These are phyloP conservation scores for Phytopythium ostracodes DNA, from an alignment of 352 stramenopile species.

Conservation along the genomic window DNA sequence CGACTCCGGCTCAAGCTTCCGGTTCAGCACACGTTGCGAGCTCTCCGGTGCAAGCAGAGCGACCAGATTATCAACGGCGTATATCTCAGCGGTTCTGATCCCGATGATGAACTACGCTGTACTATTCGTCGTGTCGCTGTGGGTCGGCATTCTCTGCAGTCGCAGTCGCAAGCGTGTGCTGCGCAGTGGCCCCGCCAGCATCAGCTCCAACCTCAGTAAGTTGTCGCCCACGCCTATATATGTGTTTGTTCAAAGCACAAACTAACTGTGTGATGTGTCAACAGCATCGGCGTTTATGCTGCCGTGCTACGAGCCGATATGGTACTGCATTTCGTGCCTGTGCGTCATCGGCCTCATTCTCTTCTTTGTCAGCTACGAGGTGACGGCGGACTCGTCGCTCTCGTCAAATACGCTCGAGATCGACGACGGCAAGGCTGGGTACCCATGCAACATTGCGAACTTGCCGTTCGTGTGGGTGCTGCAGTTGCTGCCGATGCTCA, in stretches of 20 bases:
- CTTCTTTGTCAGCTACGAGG: conserved; percentile 48
- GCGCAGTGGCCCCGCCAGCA: conserved; percentile 47
- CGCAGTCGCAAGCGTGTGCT: conserved; percentile 69
- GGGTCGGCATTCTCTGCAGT: conserved; percentile 75
- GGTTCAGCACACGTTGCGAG: conserved; percentile 41
- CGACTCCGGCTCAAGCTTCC: conserved; percentile 19
- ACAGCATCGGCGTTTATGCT: conserved; percentile 82
- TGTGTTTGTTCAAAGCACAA: not conserved
- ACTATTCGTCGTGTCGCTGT: conserved; percentile 60
- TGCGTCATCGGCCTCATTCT: conserved; percentile 46
- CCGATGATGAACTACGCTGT: conserved; percentile 66
- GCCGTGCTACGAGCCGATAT: conserved; percentile 83
- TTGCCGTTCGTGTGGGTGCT: conserved; percentile 72
- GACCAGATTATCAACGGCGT: conserved; percentile 33
- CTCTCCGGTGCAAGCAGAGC: conserved; percentile 22
- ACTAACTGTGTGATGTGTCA: conserved; percentile 5
- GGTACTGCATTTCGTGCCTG: conserved; percentile 73
- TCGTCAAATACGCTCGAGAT: conserved; percentile 15
- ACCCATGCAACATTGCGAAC: conserved; percentile 51
- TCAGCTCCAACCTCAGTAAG: conserved; percentile 74
- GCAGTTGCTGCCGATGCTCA: conserved; percentile 79
- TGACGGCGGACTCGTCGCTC: conserved; percentile 17
- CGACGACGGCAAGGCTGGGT: conserved; percentile 19
- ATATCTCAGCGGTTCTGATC: conserved; percentile 48
- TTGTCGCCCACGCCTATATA: not conserved